Evolutionary conservation across 2,329 filamentous ascomycete species (phyloP), one percentile per base, ranked within the genome.

Genomic region (Aspergillus tanneri): DNA sequence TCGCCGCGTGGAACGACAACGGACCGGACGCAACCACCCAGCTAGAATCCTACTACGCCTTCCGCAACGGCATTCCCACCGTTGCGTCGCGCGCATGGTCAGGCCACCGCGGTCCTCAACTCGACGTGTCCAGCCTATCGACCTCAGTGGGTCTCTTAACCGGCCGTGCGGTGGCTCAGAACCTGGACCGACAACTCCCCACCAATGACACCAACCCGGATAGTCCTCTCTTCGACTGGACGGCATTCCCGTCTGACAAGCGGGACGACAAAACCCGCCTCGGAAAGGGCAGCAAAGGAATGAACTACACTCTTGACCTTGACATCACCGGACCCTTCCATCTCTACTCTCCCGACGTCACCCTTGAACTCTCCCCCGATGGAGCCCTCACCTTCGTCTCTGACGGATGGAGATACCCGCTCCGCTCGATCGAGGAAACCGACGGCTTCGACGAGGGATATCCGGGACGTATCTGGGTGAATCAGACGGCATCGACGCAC

Each of bases 1-100:
- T 72, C 3, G 73, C 79, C 1, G 61, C 77, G 4, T 81, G 79
- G 79, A 81, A 80, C 48, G 78, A 82, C 52, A 79, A 76, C 41
- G 78, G 78, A 1, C 66, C 73, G 0, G 79, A 80, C 50, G 73
- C 77, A 3, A 73, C 73, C 0, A 75, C 75, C 0, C 77, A 77
- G 47, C 70, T 75, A 1, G 78, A 81, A 56, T 71, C 75, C 0
- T 81, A 78, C 52, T 79, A 79, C 50, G 69, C 76, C 1, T 76
- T 77, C 63, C 67, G 73, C 2, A 52, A 75, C n/a, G 75, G 75
- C 0, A 72, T 81, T 14, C 76, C 78, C 0, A 74, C 77, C 0
- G 63, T 81, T 11, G 77, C 69, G 0, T 75, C 80, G 48, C 78
- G 79, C 55, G 74, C 79, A 49, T 81, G 78, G 78, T 72, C 75